phyloP scores from a whole-genome alignment of 805 yeast species.

The Hyphopichia homilentoma region DNA sequence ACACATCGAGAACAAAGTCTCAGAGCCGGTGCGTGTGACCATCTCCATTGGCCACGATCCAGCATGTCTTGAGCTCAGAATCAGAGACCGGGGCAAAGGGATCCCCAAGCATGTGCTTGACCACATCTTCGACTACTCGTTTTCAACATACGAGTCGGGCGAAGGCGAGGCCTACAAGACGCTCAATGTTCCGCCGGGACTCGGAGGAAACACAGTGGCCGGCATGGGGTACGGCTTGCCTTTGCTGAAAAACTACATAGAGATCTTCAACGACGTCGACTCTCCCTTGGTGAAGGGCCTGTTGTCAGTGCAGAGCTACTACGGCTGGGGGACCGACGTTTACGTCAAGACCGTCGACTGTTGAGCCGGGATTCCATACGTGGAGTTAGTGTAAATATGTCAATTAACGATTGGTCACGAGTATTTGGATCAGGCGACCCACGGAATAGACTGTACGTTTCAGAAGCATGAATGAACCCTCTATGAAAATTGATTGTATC shows the following conservation, averaged over 20 bases:
- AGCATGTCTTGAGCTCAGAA: slow-evolving; percentile 60
- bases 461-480: too few relatives aligned
- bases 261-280: slow-evolving; percentile 39
- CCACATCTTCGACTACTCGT: slow-evolving; percentile 81
- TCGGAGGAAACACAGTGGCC: slow-evolving; percentile 68
- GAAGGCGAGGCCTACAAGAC: slow-evolving; percentile 61
- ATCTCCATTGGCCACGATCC: slow-evolving; percentile 30
- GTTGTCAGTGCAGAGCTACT: slow-evolving; percentile 38
- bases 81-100: slow-evolving; percentile 89
- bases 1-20: slow-evolving; percentile 63
- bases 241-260: slow-evolving; percentile 51
- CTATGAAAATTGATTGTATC: too few relatives aligned
- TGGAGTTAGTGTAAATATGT: too few relatives aligned
- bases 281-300: slow-evolving; percentile 35
- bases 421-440: too few relatives aligned
- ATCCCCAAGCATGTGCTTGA: slow-evolving; percentile 62
- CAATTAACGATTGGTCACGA: too few relatives aligned
- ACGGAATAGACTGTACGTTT: too few relatives aligned
- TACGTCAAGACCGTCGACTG: slow-evolving; percentile 37
- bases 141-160: slow-evolving; percentile 65
- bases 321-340: slow-evolving; percentile 46
- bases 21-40: slow-evolving; percentile 37
- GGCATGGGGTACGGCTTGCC: slow-evolving; percentile 98
- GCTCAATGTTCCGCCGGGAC: slow-evolving; percentile 67
- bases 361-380: background rate